Percentiles rank a stretch among this genome's conserved stretches.
Evolutionary conservation across 345 rosid species (phyloP).

Genomic region (Rhodamnia argentea): DNA sequence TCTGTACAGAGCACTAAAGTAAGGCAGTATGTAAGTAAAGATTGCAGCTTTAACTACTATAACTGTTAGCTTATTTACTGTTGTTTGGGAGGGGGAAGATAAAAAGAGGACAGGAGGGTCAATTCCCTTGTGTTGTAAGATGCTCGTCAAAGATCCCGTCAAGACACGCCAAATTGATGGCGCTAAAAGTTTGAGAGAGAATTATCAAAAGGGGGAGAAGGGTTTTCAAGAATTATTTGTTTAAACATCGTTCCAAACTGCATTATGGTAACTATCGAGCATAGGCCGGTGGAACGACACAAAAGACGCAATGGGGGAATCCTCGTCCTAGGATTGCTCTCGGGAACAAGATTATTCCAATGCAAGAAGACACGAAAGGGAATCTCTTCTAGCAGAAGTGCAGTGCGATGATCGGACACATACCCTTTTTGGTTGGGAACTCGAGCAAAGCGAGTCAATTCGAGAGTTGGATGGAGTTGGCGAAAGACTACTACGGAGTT

Average conservation of each 20-base stretch:
- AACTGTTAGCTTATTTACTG: no score
- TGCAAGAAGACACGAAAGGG: neutral
- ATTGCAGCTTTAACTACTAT: neutral
- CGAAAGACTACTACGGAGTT: neutral
- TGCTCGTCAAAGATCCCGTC: neutral
- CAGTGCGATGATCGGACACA: neutral
- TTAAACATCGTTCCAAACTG: no score
- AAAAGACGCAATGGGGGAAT: neutral
- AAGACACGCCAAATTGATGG: neutral
- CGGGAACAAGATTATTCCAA: neutral
- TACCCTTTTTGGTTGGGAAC: no score
- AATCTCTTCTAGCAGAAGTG: neutral
- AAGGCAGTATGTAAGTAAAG: neutral
- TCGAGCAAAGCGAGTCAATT: no score
- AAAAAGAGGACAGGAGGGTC: no score
- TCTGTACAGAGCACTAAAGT: neutral
- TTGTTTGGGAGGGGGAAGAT: no score
- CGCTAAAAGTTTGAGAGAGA: neutral
- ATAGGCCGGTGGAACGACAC: neutral
- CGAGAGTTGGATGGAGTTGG: neutral
- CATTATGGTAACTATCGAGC: neutral
- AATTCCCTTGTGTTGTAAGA: neutral
- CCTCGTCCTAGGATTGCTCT: neutral
- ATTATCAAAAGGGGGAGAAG: neutral
- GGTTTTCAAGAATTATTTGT: neutral